Percentiles rank a stretch among this genome's conserved stretches.
Conservation (phyloP, 805 yeast genomes). For the Huiozyma sinensis region DNA sequence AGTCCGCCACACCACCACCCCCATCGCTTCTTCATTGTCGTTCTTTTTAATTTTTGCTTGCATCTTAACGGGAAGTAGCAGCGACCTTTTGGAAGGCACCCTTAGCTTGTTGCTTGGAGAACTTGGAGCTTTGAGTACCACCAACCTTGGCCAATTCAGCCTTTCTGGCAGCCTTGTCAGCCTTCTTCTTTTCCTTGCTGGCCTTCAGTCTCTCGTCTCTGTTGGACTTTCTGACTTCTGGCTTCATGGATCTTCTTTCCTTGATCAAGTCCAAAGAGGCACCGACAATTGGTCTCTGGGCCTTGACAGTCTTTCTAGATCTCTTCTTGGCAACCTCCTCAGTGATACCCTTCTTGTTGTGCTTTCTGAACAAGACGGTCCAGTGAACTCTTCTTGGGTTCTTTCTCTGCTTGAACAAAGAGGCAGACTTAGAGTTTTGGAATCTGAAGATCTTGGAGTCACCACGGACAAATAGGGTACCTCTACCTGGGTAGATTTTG, state of each 20-base stretch:
- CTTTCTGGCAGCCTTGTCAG: slow-evolving; percentile 89
- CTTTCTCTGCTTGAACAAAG: slow-evolving; percentile 99
- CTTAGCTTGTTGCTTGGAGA: slow-evolving; percentile 94
- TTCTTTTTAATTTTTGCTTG: too few species aligned
- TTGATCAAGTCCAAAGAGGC: slow-evolving; percentile 97
- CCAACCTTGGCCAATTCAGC: slow-evolving; percentile 40
- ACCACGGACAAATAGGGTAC: slow-evolving; percentile 97
- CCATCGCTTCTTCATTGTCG: too few species aligned
- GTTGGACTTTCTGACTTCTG: slow-evolving; percentile 96
- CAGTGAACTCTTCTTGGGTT: slow-evolving; percentile 99
- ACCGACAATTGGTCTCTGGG: slow-evolving; percentile 99
- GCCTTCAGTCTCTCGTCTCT: slow-evolving; percentile 81
- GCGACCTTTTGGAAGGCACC: slow-evolving; percentile 97
- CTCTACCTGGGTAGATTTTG: slow-evolving; percentile 99
- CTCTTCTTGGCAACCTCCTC: slow-evolving; percentile 98
- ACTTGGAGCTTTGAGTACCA: slow-evolving; percentile 54
- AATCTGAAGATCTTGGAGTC: slow-evolving; percentile 99
- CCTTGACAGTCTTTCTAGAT: slow-evolving; percentile 93
- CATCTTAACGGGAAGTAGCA: slow-evolving; percentile 85
- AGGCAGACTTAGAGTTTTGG: slow-evolving; percentile 94
- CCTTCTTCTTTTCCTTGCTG: slow-evolving; percentile 84
- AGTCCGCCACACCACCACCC: too few species aligned
- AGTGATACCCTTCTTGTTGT: slow-evolving; percentile 99
- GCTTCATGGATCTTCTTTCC: slow-evolving; percentile 93
- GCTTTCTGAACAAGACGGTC: slow-evolving; percentile 99